These are phyloP conservation scores for Cyberlindnera euphorbiiphila DNA, from an alignment of 805 yeast genomes.

Conservation along the genomic window DNA sequence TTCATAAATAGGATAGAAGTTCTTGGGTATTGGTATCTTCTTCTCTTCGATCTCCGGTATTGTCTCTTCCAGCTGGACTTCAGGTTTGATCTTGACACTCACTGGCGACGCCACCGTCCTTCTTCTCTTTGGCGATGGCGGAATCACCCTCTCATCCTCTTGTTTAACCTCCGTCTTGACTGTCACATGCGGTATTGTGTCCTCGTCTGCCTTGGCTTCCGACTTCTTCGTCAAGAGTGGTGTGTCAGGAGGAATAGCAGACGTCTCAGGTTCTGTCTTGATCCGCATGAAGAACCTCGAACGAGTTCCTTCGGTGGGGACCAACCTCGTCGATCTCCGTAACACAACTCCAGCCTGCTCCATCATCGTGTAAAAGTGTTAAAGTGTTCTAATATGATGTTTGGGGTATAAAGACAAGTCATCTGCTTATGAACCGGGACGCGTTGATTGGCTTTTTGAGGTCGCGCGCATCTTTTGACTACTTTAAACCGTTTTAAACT, in stretches of 20 bases:
- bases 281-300: constrained; percentile 6
- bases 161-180: constrained; percentile 8
- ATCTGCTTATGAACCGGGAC: constrained; percentile 1
- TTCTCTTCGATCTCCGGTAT: neutral
- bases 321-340: constrained; percentile 6
- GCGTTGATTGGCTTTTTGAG: neutral
- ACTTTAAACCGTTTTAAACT: no score
- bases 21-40: constrained; percentile 32
- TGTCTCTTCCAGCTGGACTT: constrained; percentile 2
- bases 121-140: constrained; percentile 11
- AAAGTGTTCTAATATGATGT: no score
- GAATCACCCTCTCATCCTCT: constrained; percentile 2
- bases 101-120: neutral
- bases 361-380: no score
- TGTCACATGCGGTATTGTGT: no score
- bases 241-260: no score
- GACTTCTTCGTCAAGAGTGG: constrained; percentile 3
- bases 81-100: constrained; percentile 3
- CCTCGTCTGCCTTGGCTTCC: neutral
- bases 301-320: neutral
- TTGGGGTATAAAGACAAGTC: no score
- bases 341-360: constrained; percentile 1
- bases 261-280: constrained; percentile 1
- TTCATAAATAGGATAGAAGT: constrained; percentile 55
- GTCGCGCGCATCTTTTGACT: no score